Evolutionary conservation across 176 grass and related monocot species (phyloP), one percentile per base, ranked within the genome.

Genomic region (Chloris gayana): DNA sequence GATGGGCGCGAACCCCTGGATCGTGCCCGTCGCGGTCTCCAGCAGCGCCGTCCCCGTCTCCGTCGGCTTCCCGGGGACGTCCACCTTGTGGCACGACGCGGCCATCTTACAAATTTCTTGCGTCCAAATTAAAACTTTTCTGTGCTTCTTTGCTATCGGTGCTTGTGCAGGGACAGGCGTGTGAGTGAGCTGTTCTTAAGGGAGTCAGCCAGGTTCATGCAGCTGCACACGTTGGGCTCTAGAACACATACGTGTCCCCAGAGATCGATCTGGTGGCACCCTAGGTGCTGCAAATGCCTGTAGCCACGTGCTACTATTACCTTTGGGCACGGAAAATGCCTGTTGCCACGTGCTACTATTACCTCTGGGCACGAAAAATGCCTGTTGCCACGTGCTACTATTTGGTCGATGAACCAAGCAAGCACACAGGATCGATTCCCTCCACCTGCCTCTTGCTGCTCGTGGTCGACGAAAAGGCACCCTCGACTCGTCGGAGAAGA

Each of bases 1-100:
- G 63, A 98, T 26, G 4, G 95, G 95, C 0, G 64, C 81, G 75
- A 94, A 98, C 4, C 85, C 89, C 80, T 97, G 95, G 64, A 97
- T 88, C 24, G 81, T 76, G 33, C 85, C 89, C 2, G 92, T 91
- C 13, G 95, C 89, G 4, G 95, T 83, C 56, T 98, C 95, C 25
- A 98, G 76, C 13, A 94, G 80, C 59, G 85, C 74, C 1, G 95
- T 94, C 0, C 76, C 80, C 12, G 89, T 92, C 41, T 90, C 79
- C 26, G 95, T 94, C 49, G 87, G 85, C 77, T 92, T 79, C 19
- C 92, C 92, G 15, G 89, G 87, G 2, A 98, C 85, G 11, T 87
- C 80, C 57, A 85, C 88, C 26, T 76, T 22, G 66, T 84, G 80
- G 53, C 83, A 77, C 14, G 88, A 87, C 11, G 88, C 32, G 12